A percentile compares a stretch with the other conserved stretches of the same genome.
Conservation (phyloP, 805 yeast species). For the Pichia paraexigua region DNA sequence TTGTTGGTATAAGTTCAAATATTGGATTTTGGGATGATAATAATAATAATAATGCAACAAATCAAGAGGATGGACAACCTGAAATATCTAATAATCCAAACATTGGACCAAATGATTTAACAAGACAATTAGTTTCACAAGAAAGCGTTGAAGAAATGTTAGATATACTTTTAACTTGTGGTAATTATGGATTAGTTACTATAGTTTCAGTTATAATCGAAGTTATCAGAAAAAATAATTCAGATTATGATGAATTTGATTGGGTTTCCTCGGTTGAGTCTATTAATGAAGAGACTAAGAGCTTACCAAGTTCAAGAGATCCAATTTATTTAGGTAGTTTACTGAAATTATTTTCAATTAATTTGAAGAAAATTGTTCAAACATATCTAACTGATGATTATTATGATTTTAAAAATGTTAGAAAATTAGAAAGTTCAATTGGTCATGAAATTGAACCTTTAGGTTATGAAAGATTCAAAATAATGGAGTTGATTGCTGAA, state of each 20-base stretch:
- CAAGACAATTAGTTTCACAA: constrained; percentile 79
- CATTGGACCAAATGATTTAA: constrained; percentile 91
- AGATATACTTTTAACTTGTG: constrained; percentile 66
- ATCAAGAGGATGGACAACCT: constrained; percentile 49
- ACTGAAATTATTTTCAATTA: constrained; percentile 61
- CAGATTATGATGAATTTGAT: constrained; percentile 71
- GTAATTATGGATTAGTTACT: constrained; percentile 75
- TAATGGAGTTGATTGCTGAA: constrained; percentile 89
- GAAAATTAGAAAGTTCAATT: constrained; percentile 39
- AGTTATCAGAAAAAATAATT: constrained; percentile 86
- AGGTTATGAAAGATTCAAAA: constrained; percentile 85
- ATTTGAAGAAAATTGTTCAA: constrained; percentile 25
- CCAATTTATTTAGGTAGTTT: constrained; percentile 87
- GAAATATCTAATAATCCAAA: constrained; percentile 57
- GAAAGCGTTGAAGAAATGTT: constrained; percentile 59
- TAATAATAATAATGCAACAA: constrained; percentile 3
- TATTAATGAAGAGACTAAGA: constrained; percentile 9
- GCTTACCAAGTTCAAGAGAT: constrained; percentile 84
- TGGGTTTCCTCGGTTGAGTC: constrained; percentile 25
- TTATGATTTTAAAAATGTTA: constrained; percentile 10
- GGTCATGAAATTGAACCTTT: constrained; percentile 57
- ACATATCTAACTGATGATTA: constrained; percentile 26
- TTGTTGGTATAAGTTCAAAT: constrained; percentile 46
- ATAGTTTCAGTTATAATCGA: constrained; percentile 93
- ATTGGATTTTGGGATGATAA: constrained; percentile 30